phyloP scores from a whole-genome alignment of 352 stramenopile genomes.

The Phytophthora colocasiae region DNA sequence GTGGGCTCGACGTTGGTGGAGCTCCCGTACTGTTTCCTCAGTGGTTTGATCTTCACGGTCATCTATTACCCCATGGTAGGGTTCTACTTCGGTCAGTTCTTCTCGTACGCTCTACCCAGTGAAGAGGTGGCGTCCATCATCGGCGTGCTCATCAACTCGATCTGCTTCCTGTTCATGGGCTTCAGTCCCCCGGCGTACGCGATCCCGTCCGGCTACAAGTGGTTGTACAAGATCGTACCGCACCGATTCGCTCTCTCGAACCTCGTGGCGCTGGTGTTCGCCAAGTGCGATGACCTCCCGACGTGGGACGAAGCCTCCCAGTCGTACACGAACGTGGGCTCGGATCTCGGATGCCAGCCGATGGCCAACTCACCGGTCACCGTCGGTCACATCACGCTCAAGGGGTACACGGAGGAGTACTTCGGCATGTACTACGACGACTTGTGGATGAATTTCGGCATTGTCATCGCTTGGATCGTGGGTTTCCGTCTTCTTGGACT shows the following conservation, averaged over 20 bases:
- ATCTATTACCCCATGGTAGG: slow-evolving; percentile 86
- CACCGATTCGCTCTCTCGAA: slow-evolving; percentile 28
- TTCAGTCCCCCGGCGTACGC: slow-evolving; percentile 28
- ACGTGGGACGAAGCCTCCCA: slow-evolving; percentile 26
- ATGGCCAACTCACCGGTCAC: slow-evolving; percentile 29
- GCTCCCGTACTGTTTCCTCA: slow-evolving; percentile 34
- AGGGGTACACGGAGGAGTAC: no score
- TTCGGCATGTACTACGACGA: no score
- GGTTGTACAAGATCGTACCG: slow-evolving; percentile 18
- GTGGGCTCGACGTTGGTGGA: slow-evolving; percentile 46
- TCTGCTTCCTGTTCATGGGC: slow-evolving; percentile 57
- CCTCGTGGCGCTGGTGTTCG: slow-evolving; percentile 35
- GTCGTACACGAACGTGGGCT: slow-evolving; percentile 28
- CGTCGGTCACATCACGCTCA: slow-evolving; percentile 30
- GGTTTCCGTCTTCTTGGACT: no score
- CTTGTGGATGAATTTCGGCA: no score
- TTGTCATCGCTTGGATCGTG: no score
- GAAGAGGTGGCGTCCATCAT: slow-evolving; percentile 50
- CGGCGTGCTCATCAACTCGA: slow-evolving; percentile 45
- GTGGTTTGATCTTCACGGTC: slow-evolving; percentile 61
- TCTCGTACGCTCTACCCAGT: slow-evolving; percentile 45
- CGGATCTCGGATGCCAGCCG: slow-evolving; percentile 33
- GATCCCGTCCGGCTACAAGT: slow-evolving; percentile 23
- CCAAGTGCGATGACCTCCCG: slow-evolving; percentile 16
- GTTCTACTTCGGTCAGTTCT: slow-evolving; percentile 51